These are phyloP conservation scores for Thecaphora thlaspeos DNA, from an alignment of 1,284 basidiomycete species.

Conservation along the genomic window DNA sequence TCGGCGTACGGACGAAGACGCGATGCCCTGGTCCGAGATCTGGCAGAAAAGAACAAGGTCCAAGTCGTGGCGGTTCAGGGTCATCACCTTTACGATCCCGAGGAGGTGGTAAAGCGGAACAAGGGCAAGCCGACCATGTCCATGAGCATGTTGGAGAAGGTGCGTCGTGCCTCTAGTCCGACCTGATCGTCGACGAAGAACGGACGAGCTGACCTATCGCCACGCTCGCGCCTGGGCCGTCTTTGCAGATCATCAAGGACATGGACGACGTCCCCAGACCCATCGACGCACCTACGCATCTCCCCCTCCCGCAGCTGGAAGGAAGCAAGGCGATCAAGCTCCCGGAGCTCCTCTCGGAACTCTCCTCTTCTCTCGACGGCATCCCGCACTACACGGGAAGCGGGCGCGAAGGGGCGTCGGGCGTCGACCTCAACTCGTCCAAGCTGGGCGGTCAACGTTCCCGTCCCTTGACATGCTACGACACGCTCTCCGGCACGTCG, in stretches of 20 bases:
- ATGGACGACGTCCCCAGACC: constrained; percentile 34
- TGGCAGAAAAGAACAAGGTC: constrained; percentile 33
- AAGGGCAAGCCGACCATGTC: constrained; percentile 42
- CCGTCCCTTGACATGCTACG: constrained; percentile 39
- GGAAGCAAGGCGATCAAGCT: constrained; percentile 12
- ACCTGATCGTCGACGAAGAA: neutral
- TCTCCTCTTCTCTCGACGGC: constrained; percentile 32
- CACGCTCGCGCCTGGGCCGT: neutral
- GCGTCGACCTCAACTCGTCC: constrained; percentile 39
- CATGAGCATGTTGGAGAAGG: constrained; percentile 39
- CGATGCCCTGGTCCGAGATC: constrained; percentile 22
- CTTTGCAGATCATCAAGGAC: constrained; percentile 9
- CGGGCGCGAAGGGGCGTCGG: constrained; percentile 19
- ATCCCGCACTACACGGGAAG: constrained; percentile 39
- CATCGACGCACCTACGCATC: constrained; percentile 29
- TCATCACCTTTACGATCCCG: constrained; percentile 39
- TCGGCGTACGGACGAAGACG: constrained; percentile 33
- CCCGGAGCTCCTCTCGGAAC: constrained; percentile 16
- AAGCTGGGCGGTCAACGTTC: constrained; percentile 41
- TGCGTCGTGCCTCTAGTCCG: neutral
- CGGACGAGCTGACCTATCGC: neutral
- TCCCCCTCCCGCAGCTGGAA: constrained; percentile 24
- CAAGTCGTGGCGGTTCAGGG: constrained; percentile 38
- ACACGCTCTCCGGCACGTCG: constrained; percentile 60
- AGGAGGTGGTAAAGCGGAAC: constrained; percentile 37